Evolutionary conservation across 1,139 yeast genomes (phyloP).

Genomic region (Debaryomyces coudertii): DNA sequence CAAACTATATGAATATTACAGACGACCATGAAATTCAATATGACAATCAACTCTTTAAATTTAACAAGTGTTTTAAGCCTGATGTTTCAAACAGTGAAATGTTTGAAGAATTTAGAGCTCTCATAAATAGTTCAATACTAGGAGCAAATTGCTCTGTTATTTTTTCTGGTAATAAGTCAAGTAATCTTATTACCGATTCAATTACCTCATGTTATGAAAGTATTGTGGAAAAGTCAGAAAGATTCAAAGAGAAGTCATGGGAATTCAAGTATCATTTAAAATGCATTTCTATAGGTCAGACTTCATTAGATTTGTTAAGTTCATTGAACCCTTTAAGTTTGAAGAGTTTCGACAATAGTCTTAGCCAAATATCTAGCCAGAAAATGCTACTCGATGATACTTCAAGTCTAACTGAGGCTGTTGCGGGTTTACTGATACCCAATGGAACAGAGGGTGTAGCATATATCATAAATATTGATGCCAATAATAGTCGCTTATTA

Average conservation of each 20-base stretch:
- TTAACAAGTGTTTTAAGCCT: slow-evolving; percentile 26
- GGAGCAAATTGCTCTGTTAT: slow-evolving; percentile 26
- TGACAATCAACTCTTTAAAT: slow-evolving; percentile 12
- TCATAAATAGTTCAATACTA: slow-evolving; percentile 21
- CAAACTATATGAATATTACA: not conserved
- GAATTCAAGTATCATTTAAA: slow-evolving; percentile 18
- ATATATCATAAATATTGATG: slow-evolving; percentile 13
- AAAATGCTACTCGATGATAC: slow-evolving; percentile 23
- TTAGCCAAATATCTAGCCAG: slow-evolving; percentile 22
- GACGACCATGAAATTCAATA: slow-evolving; percentile 3
- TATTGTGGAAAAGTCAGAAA: slow-evolving; percentile 12
- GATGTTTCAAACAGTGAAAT: slow-evolving; percentile 16
- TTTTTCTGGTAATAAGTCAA: slow-evolving; percentile 17
- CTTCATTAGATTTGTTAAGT: slow-evolving; percentile 19
- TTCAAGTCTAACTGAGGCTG: slow-evolving; percentile 5
- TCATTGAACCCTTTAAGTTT: slow-evolving; percentile 14
- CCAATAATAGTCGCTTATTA: slow-evolving; percentile 4
- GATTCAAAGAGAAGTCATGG: slow-evolving; percentile 13
- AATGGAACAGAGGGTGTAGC: slow-evolving; percentile 7
- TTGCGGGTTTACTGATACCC: slow-evolving; percentile 7
- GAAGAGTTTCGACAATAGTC: slow-evolving; percentile 5
- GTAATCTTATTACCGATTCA: slow-evolving; percentile 14
- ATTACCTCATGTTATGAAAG: slow-evolving; percentile 17
- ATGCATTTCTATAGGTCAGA: slow-evolving; percentile 14
- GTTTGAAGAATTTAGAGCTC: slow-evolving; percentile 25